Evolutionary conservation across 306 rosid genomes (phyloP).

Genomic region (Lathyrus tuberosus): DNA sequence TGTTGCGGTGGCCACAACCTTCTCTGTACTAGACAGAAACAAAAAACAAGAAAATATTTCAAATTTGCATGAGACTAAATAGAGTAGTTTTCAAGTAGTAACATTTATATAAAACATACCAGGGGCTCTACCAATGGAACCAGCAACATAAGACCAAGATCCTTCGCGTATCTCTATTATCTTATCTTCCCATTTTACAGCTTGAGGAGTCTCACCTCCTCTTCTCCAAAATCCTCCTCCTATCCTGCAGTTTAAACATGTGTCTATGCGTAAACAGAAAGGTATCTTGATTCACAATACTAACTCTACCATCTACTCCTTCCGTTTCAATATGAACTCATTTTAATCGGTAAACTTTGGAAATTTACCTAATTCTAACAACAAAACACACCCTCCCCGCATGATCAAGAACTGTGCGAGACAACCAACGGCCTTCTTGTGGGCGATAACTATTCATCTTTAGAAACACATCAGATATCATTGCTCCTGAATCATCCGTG

Average conservation of each 20-base stretch:
- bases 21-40: slow-evolving; percentile 84
- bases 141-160: slow-evolving; percentile 91
- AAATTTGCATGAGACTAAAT: slow-evolving; percentile 27
- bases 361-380: slow-evolving; percentile 69
- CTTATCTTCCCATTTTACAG: slow-evolving; percentile 87
- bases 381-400: slow-evolving; percentile 94
- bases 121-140: slow-evolving; percentile 80
- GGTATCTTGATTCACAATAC: slow-evolving; percentile 5
- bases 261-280: slow-evolving; percentile 10
- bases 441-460: slow-evolving; percentile 80
- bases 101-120: slow-evolving; percentile 56
- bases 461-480: slow-evolving; percentile 85
- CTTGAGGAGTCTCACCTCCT: slow-evolving; percentile 79
- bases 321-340: background rate
- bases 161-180: slow-evolving; percentile 91
- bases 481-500: slow-evolving; percentile 87
- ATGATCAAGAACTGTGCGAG: slow-evolving; percentile 94
- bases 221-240: slow-evolving; percentile 97
- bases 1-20: slow-evolving; percentile 83
- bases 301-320: background rate
- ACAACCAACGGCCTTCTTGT: slow-evolving; percentile 98
- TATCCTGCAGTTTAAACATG: slow-evolving; percentile 56
- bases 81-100: background rate
- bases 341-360: slow-evolving; percentile 3
- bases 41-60: slow-evolving; percentile 39